Base-by-base conservation (phyloP, 1,284 basidiomycete genomes). In the Sporisorium graminicola region DNA sequence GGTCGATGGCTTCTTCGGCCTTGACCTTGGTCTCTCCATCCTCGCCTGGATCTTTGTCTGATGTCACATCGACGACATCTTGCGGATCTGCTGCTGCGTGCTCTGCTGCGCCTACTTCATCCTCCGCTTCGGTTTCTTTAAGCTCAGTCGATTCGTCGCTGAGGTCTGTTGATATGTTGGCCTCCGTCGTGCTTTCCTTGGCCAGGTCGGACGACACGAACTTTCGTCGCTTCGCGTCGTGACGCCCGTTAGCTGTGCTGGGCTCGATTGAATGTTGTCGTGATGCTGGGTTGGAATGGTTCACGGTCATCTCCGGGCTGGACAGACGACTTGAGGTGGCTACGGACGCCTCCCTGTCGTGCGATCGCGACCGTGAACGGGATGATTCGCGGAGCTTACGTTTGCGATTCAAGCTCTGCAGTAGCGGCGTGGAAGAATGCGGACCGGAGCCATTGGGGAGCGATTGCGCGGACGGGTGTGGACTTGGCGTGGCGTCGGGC, bases 321-420 rank as follows among this genome's bases (percentile, higher is more conserved):
- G 74, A 77, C 9, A 77, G 63, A 16, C 74, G 69, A 40, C 74
- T 77, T 5, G 74, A 77, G n/a, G 74, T 73, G 14, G 74, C 74
- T n/a, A 77, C 60, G 8, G 74, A 77, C 7, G 66, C 70, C 27
- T 77, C 74, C 13, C 74, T 61, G n/a, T 77, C 74, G 33, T 70
- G 61, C 13, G 64, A 72, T 6, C 58, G 57, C 20, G 73, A 75
- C 3, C 61, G 50, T 0, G 74, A 77, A 10, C 74, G 69, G 6
- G 74, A 73, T 12, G 42, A 44, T 18, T 75, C 73, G 7, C 74
- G 58, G 12, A 70, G 57, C 60, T 77, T 77, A 46, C 74, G 69
- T 35, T 77, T 77, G 24, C 74, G 65, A 40, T 77, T 72, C 46
- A 76, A 44, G 33, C 65, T 65, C 37, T 71, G 68, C 24, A 72